A percentile compares a stretch with the other conserved stretches of the same genome.
Evolutionary conservation across 1,139 yeast genomes (phyloP).

Genomic region (Hemisphaericaspora lyxosophila): DNA sequence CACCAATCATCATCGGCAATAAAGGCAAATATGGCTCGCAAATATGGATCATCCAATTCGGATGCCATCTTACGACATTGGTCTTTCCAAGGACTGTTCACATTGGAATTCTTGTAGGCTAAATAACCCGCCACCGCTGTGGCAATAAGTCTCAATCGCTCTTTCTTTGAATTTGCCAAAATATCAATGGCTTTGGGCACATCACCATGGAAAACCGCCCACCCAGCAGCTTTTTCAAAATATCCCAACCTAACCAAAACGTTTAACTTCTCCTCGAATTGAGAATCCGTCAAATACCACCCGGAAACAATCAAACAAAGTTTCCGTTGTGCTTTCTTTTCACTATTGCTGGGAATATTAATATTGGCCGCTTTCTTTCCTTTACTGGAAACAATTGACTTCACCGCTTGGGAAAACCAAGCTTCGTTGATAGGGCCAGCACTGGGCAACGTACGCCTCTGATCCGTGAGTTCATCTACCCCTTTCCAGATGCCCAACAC

Average conservation of each 20-base stretch:
- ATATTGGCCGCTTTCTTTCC: slow-evolving; percentile 48
- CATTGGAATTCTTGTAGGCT: slow-evolving; percentile 61
- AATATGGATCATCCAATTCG: slow-evolving; percentile 84
- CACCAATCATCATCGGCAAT: slow-evolving; percentile 96
- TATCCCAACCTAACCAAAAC: slow-evolving; percentile 59
- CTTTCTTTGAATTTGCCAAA: slow-evolving; percentile 58
- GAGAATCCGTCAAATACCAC: slow-evolving; percentile 81
- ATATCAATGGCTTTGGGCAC: slow-evolving; percentile 78
- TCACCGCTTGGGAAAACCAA: slow-evolving; percentile 47
- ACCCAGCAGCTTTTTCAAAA: slow-evolving; percentile 91
- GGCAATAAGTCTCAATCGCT: slow-evolving; percentile 73
- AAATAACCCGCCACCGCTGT: slow-evolving; percentile 93
- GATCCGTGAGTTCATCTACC: slow-evolving; percentile 57
- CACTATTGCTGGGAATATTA: slow-evolving; percentile 48
- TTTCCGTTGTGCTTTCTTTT: slow-evolving; percentile 63
- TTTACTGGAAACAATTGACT: slow-evolving; percentile 41
- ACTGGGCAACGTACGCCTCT: slow-evolving; percentile 47
- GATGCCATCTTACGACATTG: slow-evolving; percentile 86
- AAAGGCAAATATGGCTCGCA: slow-evolving; percentile 89
- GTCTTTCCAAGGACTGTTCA: slow-evolving; percentile 90
- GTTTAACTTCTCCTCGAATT: slow-evolving; percentile 68
- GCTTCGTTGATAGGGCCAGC: slow-evolving; percentile 38
- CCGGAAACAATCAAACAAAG: slow-evolving; percentile 85
- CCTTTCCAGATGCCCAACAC: slow-evolving; percentile 92
- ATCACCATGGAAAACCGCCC: slow-evolving; percentile 96